phyloP scores from a whole-genome alignment of 345 rosid genomes.

The thale cress (Arabidopsis thaliana) region DNA sequence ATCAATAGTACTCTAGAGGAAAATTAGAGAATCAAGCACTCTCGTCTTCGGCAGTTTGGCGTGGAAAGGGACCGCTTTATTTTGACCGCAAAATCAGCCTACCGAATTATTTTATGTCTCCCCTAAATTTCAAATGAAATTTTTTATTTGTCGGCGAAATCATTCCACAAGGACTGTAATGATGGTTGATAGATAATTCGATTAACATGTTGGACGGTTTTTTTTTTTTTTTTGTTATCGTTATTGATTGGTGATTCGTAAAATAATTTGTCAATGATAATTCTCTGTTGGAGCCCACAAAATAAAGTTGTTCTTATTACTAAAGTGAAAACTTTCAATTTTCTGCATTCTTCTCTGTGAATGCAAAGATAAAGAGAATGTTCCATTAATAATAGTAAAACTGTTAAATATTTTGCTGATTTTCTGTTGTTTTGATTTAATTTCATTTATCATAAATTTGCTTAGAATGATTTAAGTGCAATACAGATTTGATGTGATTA shows the following conservation, averaged over 20 bases:
- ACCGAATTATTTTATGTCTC: constrained; percentile 19
- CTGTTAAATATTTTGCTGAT: not conserved
- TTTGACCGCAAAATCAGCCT: constrained; percentile 39
- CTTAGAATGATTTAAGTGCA: not conserved
- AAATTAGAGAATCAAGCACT: not conserved
- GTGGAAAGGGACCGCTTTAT: constrained; percentile 17
- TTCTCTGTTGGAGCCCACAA: constrained; percentile 30
- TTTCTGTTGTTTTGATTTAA: not conserved
- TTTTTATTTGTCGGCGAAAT: constrained; percentile 28
- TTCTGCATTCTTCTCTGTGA: not conserved
- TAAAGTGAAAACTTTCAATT: not conserved
- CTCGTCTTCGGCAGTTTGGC: not conserved
- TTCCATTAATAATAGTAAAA: not conserved
- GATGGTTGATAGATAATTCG: constrained; percentile 37
- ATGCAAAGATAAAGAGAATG: not conserved
- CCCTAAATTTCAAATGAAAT: not conserved
- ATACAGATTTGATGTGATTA: not conserved
- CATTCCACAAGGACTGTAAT: constrained; percentile 40
- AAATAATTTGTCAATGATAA: constrained; percentile 39
- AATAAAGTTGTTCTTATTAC: constrained; percentile 21
- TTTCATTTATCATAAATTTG: not conserved
- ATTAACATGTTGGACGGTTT: constrained; percentile 32
- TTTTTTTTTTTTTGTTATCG: not conserved
- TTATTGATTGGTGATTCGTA: constrained; percentile 24
- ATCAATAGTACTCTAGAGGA: not conserved